A percentile compares a stretch with the other conserved stretches of the same genome.
Evolutionary conservation across 1,139 yeast genomes (phyloP).

Genomic region (Saccharomyces hybrid): DNA sequence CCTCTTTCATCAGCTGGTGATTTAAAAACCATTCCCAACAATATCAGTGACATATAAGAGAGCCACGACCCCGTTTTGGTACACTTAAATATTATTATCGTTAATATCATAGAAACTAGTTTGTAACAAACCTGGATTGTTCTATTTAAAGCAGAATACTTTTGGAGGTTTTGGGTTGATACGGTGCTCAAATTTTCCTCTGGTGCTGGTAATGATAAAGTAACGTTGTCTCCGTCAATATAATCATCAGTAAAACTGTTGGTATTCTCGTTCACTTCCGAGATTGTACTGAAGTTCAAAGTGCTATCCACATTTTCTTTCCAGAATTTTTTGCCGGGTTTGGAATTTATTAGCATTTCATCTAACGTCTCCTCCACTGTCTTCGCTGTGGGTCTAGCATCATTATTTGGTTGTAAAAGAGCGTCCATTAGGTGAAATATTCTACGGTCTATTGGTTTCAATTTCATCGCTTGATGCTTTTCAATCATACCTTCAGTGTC

Average conservation of each 20-base stretch:
- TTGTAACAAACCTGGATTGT: background rate
- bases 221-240: background rate
- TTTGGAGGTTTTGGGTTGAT: background rate
- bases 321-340: background rate
- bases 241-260: background rate
- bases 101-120: background rate
- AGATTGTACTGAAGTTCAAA: background rate
- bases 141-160: background rate
- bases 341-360: slow-evolving; percentile 6
- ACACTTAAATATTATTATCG: background rate
- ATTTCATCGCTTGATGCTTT: slow-evolving; percentile 13
- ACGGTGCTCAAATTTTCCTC: background rate
- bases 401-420: slow-evolving; percentile 34
- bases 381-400: slow-evolving; percentile 39
- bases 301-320: background rate
- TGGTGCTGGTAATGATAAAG: background rate
- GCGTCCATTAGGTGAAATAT: slow-evolving; percentile 35
- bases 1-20: background rate
- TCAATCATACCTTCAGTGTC: slow-evolving; percentile 16
- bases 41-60: background rate
- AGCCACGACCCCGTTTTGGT: background rate
- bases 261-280: background rate
- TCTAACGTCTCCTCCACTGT: slow-evolving; percentile 34
- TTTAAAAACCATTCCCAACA: background rate
- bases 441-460: slow-evolving; percentile 34